phyloP scores from a whole-genome alignment of 805 yeast genomes.

The Zygosaccharomyces rouxii region DNA sequence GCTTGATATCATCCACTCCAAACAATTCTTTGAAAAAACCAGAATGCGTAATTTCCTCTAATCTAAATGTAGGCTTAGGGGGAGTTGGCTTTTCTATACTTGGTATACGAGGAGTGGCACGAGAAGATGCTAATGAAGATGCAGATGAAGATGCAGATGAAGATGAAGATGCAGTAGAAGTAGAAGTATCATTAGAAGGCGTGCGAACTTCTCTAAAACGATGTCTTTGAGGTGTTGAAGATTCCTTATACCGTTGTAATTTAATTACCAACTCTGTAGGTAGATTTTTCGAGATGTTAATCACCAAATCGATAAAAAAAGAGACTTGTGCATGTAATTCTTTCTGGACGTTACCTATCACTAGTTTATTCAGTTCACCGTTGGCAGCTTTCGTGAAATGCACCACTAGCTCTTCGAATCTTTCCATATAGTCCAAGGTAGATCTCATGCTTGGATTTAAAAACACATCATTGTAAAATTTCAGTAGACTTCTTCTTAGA shows the following conservation, averaged over 20 bases:
- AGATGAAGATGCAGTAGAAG: too few species aligned
- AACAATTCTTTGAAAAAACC: conserved; percentile 48
- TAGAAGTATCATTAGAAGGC: conserved; percentile 5
- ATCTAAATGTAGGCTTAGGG: conserved; percentile 46
- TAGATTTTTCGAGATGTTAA: conserved; percentile 14
- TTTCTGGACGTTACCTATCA: conserved; percentile 23
- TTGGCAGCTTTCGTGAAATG: conserved; percentile 51
- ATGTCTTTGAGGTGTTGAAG: conserved; percentile 9
- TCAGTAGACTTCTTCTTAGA: conserved; percentile 51
- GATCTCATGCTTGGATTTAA: conserved; percentile 39
- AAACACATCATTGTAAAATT: conserved; percentile 55
- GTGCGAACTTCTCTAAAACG: conserved; percentile 4
- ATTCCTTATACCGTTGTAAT: conserved; percentile 40
- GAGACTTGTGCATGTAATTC: conserved; percentile 26
- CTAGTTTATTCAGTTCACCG: conserved; percentile 45
- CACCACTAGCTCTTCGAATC: conserved; percentile 45
- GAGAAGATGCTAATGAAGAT: conserved; percentile 5
- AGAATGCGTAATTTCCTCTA: conserved; percentile 53
- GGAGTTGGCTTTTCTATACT: not conserved
- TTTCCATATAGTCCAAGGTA: conserved; percentile 33
- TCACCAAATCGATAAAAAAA: conserved; percentile 23
- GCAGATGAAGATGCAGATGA: not conserved
- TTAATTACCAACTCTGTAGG: conserved; percentile 33
- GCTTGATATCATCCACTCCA: conserved; percentile 40
- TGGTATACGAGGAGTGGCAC: conserved; percentile 10